Percentiles rank a stretch among this genome's conserved stretches.
Evolutionary conservation across 768 basidiomycete genomes (phyloP).

Genomic region (Leccinellum luteum): DNA sequence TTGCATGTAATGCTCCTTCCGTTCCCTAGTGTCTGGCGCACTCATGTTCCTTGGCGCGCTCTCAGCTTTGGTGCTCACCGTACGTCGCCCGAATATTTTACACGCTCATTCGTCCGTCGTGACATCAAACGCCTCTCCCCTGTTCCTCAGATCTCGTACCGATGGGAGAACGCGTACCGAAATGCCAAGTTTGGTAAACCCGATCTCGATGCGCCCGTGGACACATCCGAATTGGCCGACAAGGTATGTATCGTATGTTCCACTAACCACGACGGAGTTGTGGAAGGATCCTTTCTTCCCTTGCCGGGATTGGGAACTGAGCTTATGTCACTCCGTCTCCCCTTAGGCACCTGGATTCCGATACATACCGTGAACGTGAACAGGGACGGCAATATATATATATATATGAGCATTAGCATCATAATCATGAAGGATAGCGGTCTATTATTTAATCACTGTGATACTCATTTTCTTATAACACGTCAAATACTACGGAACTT

Average conservation of each 20-base stretch:
- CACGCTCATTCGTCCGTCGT: background rate
- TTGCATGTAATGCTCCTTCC: background rate
- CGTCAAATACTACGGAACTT: background rate
- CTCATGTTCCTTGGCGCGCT: slow-evolving; percentile 25
- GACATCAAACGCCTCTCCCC: background rate
- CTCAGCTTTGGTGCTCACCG: slow-evolving; percentile 19
- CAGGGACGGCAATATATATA: background rate
- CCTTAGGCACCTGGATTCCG: slow-evolving; percentile 59
- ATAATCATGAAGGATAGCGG: too few relatives aligned
- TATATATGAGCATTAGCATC: too few relatives aligned
- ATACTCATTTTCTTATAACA: background rate
- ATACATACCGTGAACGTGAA: slow-evolving; percentile 38
- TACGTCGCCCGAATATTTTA: slow-evolving; percentile 3
- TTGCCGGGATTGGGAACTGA: background rate
- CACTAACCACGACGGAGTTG: background rate
- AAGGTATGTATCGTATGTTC: slow-evolving; percentile 32
- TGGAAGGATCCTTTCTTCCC: too few relatives aligned
- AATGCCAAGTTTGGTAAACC: slow-evolving; percentile 53
- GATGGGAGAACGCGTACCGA: slow-evolving; percentile 55
- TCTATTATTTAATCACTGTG: too few relatives aligned
- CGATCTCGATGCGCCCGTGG: slow-evolving; percentile 46
- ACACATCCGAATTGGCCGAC: slow-evolving; percentile 66
- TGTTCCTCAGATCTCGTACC: slow-evolving; percentile 53
- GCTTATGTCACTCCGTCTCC: background rate
- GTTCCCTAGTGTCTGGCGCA: slow-evolving; percentile 1